Evolutionary conservation across 192 early-diverging fungal genomes (phyloP).

Genomic region (Gamsiella multidivaricata): DNA sequence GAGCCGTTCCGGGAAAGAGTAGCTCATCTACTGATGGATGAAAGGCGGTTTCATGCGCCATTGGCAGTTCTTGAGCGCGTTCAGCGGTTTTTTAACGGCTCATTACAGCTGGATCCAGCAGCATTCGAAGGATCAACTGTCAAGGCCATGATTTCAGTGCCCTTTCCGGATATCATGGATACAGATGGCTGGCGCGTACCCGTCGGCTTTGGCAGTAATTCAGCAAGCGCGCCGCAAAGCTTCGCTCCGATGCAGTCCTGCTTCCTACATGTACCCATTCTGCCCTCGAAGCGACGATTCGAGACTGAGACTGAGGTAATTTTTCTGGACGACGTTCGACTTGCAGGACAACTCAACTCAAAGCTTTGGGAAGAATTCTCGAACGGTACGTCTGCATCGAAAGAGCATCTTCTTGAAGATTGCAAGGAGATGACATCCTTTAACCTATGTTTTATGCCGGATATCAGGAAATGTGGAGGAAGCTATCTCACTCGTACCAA

Average conservation of each 20-base stretch:
- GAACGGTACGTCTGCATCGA: conserved; percentile 15
- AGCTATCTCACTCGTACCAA: conserved; percentile 42
- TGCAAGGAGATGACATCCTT: too few relatives aligned
- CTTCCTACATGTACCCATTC: conserved; percentile 45
- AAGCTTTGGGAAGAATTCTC: conserved; percentile 52
- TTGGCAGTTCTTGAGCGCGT: conserved; percentile 21
- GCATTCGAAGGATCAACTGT: conserved; percentile 30
- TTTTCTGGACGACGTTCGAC: conserved; percentile 32
- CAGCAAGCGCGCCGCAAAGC: background rate
- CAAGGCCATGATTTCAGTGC: conserved; percentile 22
- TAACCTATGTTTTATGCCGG: background rate
- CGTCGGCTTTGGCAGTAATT: background rate
- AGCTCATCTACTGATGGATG: conserved; percentile 19
- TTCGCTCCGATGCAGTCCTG: conserved; percentile 36
- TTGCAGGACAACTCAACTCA: conserved; percentile 35
- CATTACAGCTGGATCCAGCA: conserved; percentile 38
- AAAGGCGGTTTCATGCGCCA: conserved; percentile 41
- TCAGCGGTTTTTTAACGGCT: conserved; percentile 27
- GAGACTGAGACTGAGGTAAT: conserved; percentile 48
- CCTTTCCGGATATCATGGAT: conserved; percentile 51
- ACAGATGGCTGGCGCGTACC: conserved; percentile 32
- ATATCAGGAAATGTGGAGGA: conserved; percentile 35
- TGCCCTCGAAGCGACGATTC: conserved; percentile 38
- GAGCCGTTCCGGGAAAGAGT: conserved; percentile 11
- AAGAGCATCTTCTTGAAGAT: too few relatives aligned